Conservation (phyloP, 2,329 filamentous ascomycete genomes). For the Achaetomium macrosporum region DNA sequence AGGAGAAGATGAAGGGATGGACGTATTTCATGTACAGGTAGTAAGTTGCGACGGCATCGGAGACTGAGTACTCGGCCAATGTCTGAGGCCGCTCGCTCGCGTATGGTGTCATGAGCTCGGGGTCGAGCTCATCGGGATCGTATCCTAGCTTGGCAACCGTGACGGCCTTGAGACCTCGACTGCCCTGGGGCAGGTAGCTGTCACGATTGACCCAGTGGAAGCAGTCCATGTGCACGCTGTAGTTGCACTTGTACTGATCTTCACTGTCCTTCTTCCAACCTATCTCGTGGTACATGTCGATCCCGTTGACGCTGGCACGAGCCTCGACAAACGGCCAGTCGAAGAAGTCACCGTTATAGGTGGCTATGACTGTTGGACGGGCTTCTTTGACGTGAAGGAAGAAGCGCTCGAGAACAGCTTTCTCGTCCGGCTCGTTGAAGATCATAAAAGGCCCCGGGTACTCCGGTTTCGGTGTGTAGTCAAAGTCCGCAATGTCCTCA, state of each 20-base stretch:
- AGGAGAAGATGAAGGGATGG: slow-evolving; percentile 98
- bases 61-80: slow-evolving; percentile 95
- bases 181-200: slow-evolving; percentile 94
- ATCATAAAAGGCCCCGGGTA: slow-evolving; percentile 95
- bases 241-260: slow-evolving; percentile 92
- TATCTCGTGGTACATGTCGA: slow-evolving; percentile 99
- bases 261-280: slow-evolving; percentile 93
- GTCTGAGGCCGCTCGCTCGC: slow-evolving; percentile 88
- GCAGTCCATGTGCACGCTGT: slow-evolving; percentile 98
- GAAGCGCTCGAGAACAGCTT: slow-evolving; percentile 80
- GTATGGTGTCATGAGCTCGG: slow-evolving; percentile 92
- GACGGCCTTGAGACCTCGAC: slow-evolving; percentile 93
- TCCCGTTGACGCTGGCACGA: slow-evolving; percentile 84
- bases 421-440: slow-evolving; percentile 96
- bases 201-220: slow-evolving; percentile 99
- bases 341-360: slow-evolving; percentile 99
- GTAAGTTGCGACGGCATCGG: slow-evolving; percentile 96
- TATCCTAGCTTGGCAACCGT: slow-evolving; percentile 97
- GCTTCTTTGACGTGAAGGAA: slow-evolving; percentile 95
- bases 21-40: slow-evolving; percentile 99
- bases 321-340: slow-evolving; percentile 99
- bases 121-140: slow-evolving; percentile 95
- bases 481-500: slow-evolving; percentile 94
- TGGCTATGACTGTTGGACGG: slow-evolving; percentile 91
- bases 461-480: slow-evolving; percentile 95